Conservation (phyloP, 163 green algal genomes). For the Chlorella variabilis region DNA sequence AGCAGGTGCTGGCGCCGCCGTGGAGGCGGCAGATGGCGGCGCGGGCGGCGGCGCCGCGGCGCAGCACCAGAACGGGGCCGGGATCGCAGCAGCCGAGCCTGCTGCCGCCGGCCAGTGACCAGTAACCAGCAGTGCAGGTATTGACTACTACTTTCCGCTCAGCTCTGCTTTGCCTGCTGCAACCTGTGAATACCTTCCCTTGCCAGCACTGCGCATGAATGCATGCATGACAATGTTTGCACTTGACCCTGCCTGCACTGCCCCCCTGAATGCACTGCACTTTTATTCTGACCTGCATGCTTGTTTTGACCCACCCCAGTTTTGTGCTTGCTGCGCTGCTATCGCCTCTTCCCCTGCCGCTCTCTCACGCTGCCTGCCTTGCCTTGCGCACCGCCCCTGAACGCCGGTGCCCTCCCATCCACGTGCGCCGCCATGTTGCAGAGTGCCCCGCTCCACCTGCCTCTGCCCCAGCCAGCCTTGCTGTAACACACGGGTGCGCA, state of each 20-base stretch:
- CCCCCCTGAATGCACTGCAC: not conserved
- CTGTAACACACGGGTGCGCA: too few relatives aligned
- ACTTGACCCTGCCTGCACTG: not conserved
- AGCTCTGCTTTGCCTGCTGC: conserved; percentile 12
- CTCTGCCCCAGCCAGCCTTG: too few relatives aligned
- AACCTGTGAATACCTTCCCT: not conserved
- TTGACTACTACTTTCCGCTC: not conserved
- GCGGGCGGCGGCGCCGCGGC: not conserved
- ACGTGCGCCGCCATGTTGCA: too few relatives aligned
- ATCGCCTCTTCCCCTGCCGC: too few relatives aligned
- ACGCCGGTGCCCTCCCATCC: too few relatives aligned
- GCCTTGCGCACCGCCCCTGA: too few relatives aligned
- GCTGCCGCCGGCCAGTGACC: not conserved
- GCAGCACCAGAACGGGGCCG: not conserved
- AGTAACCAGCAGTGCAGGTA: conserved; percentile 1
- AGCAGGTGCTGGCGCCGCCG: not conserved
- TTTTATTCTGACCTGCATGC: too few relatives aligned
- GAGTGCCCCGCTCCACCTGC: too few relatives aligned
- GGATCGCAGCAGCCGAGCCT: not conserved
- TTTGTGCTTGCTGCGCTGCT: too few relatives aligned
- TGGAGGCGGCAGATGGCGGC: not conserved
- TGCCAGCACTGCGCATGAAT: not conserved
- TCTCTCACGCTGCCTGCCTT: too few relatives aligned
- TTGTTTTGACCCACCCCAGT: too few relatives aligned
- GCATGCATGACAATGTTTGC: not conserved